Conservation (phyloP, 2,329 filamentous ascomycete species). For the Botryotinia narcissicola region DNA sequence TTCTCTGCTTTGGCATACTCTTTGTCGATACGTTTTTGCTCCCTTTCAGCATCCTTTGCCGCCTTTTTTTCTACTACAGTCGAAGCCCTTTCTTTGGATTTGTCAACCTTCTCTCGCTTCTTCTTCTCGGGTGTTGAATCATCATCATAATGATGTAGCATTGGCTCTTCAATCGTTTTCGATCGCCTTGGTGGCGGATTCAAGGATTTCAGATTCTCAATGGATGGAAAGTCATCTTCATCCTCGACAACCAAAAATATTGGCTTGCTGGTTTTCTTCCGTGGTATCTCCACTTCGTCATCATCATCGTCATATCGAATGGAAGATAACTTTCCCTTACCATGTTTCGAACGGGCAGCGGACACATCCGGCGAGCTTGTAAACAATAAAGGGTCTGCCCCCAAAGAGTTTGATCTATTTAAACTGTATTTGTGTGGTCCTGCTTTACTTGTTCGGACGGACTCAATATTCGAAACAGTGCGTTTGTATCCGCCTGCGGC, state of each 20-base stretch:
- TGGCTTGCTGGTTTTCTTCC: background rate
- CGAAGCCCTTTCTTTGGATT: constrained; percentile 24
- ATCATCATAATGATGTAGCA: background rate
- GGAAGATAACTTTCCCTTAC: constrained; percentile 22
- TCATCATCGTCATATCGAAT: constrained; percentile 14
- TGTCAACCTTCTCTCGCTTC: background rate
- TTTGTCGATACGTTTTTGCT: constrained; percentile 51
- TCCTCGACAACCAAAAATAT: constrained; percentile 5
- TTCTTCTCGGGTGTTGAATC: background rate
- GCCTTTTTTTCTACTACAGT: constrained; percentile 28
- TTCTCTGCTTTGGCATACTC: constrained; percentile 61
- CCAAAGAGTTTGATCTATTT: constrained; percentile 40
- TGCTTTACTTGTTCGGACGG: constrained; percentile 33
- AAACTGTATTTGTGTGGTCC: constrained; percentile 29
- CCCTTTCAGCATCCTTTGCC: constrained; percentile 30
- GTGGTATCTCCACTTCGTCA: background rate
- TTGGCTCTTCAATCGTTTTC: background rate
- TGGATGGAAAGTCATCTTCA: constrained; percentile 19
- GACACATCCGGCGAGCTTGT: constrained; percentile 36
- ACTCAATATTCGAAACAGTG: constrained; percentile 40
- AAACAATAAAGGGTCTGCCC: constrained; percentile 31
- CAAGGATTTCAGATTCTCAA: constrained; percentile 4
- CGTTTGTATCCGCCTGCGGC: constrained; percentile 25
- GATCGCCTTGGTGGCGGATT: background rate
- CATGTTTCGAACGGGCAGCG: constrained; percentile 24